A percentile compares a stretch with the other conserved stretches of the same genome.
Evolutionary conservation across 345 rosid species (phyloP).

Genomic region (Gynandropsis gynandra): DNA sequence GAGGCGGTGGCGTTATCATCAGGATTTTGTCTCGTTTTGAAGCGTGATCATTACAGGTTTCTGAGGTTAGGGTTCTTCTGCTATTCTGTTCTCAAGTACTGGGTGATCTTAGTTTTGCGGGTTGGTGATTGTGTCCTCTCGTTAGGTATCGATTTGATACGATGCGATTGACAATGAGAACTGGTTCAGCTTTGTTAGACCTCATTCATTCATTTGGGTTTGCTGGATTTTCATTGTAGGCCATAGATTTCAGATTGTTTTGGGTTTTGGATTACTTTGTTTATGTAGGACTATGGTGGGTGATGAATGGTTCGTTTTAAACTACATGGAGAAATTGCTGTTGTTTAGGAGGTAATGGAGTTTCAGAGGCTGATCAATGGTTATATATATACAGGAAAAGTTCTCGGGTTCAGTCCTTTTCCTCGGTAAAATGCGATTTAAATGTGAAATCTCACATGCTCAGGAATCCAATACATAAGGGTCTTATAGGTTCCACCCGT

Average conservation of each 20-base stretch:
- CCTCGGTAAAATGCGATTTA: slow-evolving; percentile 15
- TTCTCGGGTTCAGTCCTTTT: slow-evolving; percentile 11
- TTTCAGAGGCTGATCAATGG: neutral
- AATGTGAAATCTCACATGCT: slow-evolving; percentile 18
- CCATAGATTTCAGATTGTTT: too few species aligned
- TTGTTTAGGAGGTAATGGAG: slow-evolving; percentile 2
- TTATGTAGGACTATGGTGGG: too few species aligned
- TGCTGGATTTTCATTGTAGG: too few species aligned
- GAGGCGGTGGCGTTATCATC: slow-evolving; percentile 24
- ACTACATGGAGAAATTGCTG: too few species aligned
- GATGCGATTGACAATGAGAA: neutral
- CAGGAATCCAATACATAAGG: slow-evolving; percentile 16
- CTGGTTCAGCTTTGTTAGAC: neutral
- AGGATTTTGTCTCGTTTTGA: slow-evolving; percentile 19
- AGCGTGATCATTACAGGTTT: slow-evolving; percentile 13
- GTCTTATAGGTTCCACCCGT: slow-evolving; percentile 14
- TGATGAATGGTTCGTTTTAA: neutral
- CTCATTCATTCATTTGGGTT: too few species aligned
- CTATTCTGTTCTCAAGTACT: too few species aligned
- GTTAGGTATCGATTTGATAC: neutral
- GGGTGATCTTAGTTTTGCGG: too few species aligned
- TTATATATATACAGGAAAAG: slow-evolving; percentile 26
- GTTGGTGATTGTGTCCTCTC: neutral
- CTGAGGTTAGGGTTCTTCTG: slow-evolving; percentile 16
- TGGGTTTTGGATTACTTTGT: too few species aligned